Evolutionary conservation across 176 grass and related monocot genomes (phyloP), one percentile per base, ranked within the genome.

Genomic region (Poa pratensis): DNA sequence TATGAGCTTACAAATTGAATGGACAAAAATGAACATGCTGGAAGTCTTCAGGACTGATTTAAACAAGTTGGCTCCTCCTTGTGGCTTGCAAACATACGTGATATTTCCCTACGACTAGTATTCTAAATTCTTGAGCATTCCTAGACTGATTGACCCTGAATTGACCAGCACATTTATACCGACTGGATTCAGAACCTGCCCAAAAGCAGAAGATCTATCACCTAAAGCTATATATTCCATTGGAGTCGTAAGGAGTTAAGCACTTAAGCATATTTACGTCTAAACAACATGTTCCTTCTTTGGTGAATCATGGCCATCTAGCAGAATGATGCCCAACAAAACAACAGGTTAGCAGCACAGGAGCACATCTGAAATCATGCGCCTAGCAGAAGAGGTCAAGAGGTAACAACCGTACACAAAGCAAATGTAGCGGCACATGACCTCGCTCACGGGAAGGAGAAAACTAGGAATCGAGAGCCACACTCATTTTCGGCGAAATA

Each of bases 121-220:
- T 28, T 18, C 19, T 43, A 49, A 77, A 46, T 74, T 84, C 80
- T 67, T 20, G 66, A 79, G 23, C 65, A 83, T 65, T 54, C 9
- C 13, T 61, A 80, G 34, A 46, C 20, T 49, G 18, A 64, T 48
- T 63, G 42, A 55, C 24, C 77, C 2, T 45, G 17, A 43, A 27
- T 3, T 51, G 73, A 83, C 4, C 18, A 58, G 4, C 7, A 58
- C 9, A 67, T 46, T 57, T 55, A 55, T 43, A 27, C 15, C 12
- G 11, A 37, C 3, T 39, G 35, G 64, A 57, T 78, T 42, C 7
- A 32, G 11, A 70, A 34, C 51, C 66, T 23, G 15, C 3, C 13
- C 18, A 23, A 73, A 53, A 42, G 22, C 46, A 67, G 62, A 75
- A 66, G 34, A 52, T 58, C 20, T 24, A 45, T 23, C 30, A 55